Evolutionary conservation across 164 flowering plant genomes (phyloP), one percentile per base, ranked within the genome.

Genomic region (Protea cynaroides): DNA sequence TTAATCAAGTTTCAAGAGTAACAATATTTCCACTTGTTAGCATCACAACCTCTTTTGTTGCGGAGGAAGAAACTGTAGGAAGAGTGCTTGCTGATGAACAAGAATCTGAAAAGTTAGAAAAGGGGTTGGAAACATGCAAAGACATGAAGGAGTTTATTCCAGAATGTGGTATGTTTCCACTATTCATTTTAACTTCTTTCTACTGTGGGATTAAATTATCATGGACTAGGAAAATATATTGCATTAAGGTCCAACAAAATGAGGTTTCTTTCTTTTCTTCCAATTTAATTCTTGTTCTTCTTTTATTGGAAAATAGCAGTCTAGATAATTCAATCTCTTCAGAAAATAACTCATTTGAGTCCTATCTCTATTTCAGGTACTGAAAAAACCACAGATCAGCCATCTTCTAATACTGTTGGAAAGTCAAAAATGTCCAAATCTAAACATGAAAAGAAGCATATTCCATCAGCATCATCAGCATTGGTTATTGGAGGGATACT

Each of bases 381-480:
- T 43, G 59, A 37, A 34, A 65, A 69, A 56, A 40, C 18, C 25
- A 44, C 18, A 15, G 34, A 13, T 40, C 61, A 68, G 18, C 59
- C 55, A 52, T 53, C 69, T 54, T 62, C 72, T 24, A 7, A 60
- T 23, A 61, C 40, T 54, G 51, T 29, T 6, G 67, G 52, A 24
- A 65, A 65, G 65, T 73, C 69, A 24, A 64, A 71, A 52, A 51
- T 65, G 38, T 29, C 4, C 9, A 72, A 76, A 44, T 9, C 25
- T 24, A 67, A 64, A 72, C 7, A 58, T 50, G 73, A 66, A 56
- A 82, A 56, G 62, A 69, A 82, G 58, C 68, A 81, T 49, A 82
- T 85, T 36, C 78, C 96, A 49, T 85, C 96, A 37, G 90, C 87
- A 47, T 85, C 88, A 58, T 75, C 89, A 21, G 89, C 96, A 62